These are phyloP conservation scores for Exophiala sideris DNA, from an alignment of 2,329 filamentous ascomycete genomes.

Conservation along the genomic window DNA sequence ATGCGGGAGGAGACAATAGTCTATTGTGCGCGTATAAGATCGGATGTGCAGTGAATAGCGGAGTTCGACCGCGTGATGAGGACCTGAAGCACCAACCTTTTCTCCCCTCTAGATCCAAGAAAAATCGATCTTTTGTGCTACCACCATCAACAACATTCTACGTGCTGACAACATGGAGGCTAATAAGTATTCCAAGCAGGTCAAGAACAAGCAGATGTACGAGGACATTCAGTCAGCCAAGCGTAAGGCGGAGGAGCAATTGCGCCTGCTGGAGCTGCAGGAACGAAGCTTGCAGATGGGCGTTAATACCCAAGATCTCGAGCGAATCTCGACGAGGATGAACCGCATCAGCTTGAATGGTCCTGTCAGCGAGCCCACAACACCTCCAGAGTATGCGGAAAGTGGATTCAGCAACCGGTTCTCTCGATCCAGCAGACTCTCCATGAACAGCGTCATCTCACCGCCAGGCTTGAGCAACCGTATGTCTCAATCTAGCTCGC, in stretches of 20 bases:
- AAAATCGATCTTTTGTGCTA: not conserved
- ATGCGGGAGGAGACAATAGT: slow-evolving; percentile 12
- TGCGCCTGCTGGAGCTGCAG: slow-evolving; percentile 71
- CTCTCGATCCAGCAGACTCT: slow-evolving; percentile 82
- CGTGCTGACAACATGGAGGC: slow-evolving; percentile 45
- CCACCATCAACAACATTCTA: not conserved
- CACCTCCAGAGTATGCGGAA: slow-evolving; percentile 88
- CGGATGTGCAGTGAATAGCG: slow-evolving; percentile 12
- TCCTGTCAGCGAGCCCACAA: slow-evolving; percentile 91
- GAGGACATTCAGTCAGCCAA: slow-evolving; percentile 87
- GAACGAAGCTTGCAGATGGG: slow-evolving; percentile 63
- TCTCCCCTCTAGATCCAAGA: not conserved
- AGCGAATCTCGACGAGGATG: slow-evolving; percentile 69
- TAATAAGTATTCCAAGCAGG: slow-evolving; percentile 49
- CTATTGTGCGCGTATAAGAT: slow-evolving; percentile 6
- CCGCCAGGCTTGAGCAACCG: slow-evolving; percentile 72
- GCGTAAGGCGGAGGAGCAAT: slow-evolving; percentile 83
- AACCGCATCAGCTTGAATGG: slow-evolving; percentile 47
- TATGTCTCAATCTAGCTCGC: slow-evolving; percentile 71
- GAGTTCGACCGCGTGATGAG: slow-evolving; percentile 1
- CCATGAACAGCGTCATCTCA: slow-evolving; percentile 80
- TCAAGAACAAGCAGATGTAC: slow-evolving; percentile 90
- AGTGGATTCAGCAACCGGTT: slow-evolving; percentile 75
- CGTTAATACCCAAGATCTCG: slow-evolving; percentile 73
- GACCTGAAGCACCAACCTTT: not conserved